These are phyloP conservation scores for Cicer judaicum DNA, from an alignment of 306 rosid species.

Conservation along the genomic window DNA sequence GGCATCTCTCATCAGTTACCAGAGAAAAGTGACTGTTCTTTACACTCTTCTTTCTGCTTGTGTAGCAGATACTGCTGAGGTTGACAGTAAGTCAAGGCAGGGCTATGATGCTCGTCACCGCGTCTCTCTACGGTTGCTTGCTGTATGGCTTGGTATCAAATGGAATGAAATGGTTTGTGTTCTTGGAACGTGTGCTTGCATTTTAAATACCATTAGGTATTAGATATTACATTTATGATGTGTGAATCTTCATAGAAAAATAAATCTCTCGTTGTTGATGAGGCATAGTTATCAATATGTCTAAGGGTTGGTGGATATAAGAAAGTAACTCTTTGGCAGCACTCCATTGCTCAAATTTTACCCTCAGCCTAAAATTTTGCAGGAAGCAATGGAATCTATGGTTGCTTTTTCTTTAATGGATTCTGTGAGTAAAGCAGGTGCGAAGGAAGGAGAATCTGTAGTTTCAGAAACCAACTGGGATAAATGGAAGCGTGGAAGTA, in stretches of 20 bases:
- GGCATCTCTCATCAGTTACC: slow-evolving; percentile 60
- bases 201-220: slow-evolving; percentile 40
- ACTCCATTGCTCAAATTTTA: slow-evolving; percentile 27
- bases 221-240: slow-evolving; percentile 35
- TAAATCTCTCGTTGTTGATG: slow-evolving; percentile 1
- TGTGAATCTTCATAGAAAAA: slow-evolving; percentile 32
- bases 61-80: slow-evolving; percentile 64
- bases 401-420: slow-evolving; percentile 87
- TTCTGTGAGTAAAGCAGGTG: slow-evolving; percentile 50
- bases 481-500: slow-evolving; percentile 91
- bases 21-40: slow-evolving; percentile 83
- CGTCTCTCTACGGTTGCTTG: slow-evolving; percentile 72
- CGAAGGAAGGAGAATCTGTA: slow-evolving; percentile 50
- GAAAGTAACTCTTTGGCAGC: slow-evolving; percentile 19
- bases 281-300: slow-evolving; percentile 30
- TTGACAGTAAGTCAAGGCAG: slow-evolving; percentile 54
- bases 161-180: slow-evolving; percentile 82
- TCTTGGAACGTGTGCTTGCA: slow-evolving; percentile 41
- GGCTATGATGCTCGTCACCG: slow-evolving; percentile 97
- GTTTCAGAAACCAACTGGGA: slow-evolving; percentile 62
- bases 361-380: slow-evolving; percentile 34
- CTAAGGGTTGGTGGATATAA: slow-evolving; percentile 24
- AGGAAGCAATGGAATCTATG: slow-evolving; percentile 92
- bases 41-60: slow-evolving; percentile 86
- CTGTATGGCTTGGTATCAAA: slow-evolving; percentile 80